Percentiles rank a stretch among this genome's conserved stretches.
These are phyloP conservation scores for Malassezia equina DNA, from an alignment of 1,284 basidiomycete genomes.

Conservation along the genomic window DNA sequence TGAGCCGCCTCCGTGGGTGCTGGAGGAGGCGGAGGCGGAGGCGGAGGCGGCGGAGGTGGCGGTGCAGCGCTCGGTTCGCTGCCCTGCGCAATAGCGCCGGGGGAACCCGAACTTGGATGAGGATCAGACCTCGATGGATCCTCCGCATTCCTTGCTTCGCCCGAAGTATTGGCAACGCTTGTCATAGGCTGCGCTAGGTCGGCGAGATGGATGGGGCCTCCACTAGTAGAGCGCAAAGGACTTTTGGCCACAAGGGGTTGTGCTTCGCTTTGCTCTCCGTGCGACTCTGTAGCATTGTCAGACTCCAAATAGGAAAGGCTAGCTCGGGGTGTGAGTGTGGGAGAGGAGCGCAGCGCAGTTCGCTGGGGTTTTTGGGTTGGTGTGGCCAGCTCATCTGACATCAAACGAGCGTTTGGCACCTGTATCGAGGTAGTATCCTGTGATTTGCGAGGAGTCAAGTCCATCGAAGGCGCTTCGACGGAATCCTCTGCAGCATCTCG, in stretches of 20 bases:
- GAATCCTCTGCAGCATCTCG: conserved; percentile 6
- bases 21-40: conserved; percentile 18
- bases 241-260: background rate
- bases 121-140: background rate
- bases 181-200: background rate
- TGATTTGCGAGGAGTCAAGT: background rate
- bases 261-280: background rate
- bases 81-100: background rate
- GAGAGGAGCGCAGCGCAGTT: background rate
- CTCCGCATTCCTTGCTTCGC: background rate
- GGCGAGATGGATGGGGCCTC: background rate
- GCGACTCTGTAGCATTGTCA: background rate
- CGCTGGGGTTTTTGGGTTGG: background rate
- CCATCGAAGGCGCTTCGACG: background rate
- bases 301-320: background rate
- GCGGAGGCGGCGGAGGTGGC: conserved; percentile 19
- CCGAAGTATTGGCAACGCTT: too few species aligned
- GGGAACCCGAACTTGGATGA: background rate
- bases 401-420: background rate
- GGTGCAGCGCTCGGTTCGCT: background rate
- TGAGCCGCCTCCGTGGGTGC: background rate
- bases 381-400: background rate
- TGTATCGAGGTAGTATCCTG: background rate
- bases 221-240: background rate
- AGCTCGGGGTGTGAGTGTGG: background rate